Conservation (phyloP, 176 grass and related monocot species). For the Thalia dealbata region DNA sequence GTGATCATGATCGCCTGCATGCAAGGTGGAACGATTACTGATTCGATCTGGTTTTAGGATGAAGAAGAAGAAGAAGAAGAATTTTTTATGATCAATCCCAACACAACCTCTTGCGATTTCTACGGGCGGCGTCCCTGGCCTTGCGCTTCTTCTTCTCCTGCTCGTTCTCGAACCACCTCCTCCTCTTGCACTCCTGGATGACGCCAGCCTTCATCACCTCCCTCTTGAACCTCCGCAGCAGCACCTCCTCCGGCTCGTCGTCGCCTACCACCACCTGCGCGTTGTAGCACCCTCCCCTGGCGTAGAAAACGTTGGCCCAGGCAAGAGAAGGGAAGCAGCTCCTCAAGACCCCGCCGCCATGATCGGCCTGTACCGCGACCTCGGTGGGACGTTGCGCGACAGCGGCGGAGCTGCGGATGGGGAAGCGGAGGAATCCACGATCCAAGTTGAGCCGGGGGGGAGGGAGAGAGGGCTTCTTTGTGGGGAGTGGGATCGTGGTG, state of each 20-base stretch:
- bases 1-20: too few species aligned
- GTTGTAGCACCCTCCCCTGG: conserved; percentile 52
- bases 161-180: conserved; percentile 51
- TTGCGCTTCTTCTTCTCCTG: conserved; percentile 64
- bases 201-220: conserved; percentile 45
- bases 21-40: too few species aligned
- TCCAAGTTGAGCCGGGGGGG: background rate
- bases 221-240: conserved; percentile 35
- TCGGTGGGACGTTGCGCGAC: background rate
- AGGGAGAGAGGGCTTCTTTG: background rate
- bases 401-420: background rate
- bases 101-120: conserved; percentile 28
- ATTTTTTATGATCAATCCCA: background rate
- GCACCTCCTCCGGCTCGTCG: conserved; percentile 32
- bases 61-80: background rate
- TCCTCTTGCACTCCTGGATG: conserved; percentile 56
- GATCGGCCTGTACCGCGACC: background rate
- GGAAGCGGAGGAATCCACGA: background rate
- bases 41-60: background rate
- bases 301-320: conserved; percentile 10
- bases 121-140: conserved; percentile 24
- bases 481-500: background rate
- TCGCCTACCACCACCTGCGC: conserved; percentile 46
- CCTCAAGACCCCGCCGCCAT: background rate
- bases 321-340: conserved; percentile 7